Percentiles rank a stretch among this genome's conserved stretches.
Conservation (phyloP, 1,284 basidiomycete species). For the Austroboletus niveus region DNA sequence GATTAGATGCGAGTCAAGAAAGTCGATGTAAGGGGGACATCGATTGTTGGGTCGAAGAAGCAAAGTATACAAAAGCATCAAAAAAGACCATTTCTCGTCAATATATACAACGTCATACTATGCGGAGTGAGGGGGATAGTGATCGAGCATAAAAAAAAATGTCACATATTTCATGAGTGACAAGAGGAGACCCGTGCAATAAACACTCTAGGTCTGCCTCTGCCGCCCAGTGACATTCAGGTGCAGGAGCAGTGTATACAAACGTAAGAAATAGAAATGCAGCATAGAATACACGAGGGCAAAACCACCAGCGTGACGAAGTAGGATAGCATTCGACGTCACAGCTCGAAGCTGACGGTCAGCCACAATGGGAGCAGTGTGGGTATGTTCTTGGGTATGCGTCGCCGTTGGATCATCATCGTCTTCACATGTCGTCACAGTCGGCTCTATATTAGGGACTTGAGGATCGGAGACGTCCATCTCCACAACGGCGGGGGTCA, state of each 20-base stretch:
- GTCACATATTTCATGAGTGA: constrained; percentile 3
- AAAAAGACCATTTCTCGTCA: constrained; percentile 11
- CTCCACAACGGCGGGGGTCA: constrained; percentile 17
- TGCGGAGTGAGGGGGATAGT: constrained; percentile 6
- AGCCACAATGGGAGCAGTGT: constrained; percentile 14
- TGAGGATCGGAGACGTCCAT: constrained; percentile 17
- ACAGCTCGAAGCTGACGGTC: constrained; percentile 20
- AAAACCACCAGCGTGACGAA: constrained; percentile 41
- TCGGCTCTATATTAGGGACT: constrained; percentile 24
- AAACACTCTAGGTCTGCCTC: constrained; percentile 25
- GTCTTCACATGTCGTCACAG: constrained; percentile 16
- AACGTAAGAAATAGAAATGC: constrained; percentile 49
- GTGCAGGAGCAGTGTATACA: constrained; percentile 50
- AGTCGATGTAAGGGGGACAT: not conserved
- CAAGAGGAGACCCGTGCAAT: constrained; percentile 5
- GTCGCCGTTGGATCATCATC: constrained; percentile 15
- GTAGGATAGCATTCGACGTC: constrained; percentile 30
- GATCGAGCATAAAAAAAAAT: not conserved
- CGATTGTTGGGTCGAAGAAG: constrained; percentile 2
- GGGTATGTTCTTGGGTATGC: constrained; percentile 23
- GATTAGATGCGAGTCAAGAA: constrained; percentile 35
- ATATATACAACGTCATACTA: constrained; percentile 33
- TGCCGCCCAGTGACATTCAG: constrained; percentile 31
- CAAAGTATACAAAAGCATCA: constrained; percentile 29
- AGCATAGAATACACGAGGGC: constrained; percentile 45